A percentile compares a stretch with the other conserved stretches of the same genome.
Conservation (phyloP, 2,329 filamentous ascomycete genomes). For the Penicillium sp. region DNA sequence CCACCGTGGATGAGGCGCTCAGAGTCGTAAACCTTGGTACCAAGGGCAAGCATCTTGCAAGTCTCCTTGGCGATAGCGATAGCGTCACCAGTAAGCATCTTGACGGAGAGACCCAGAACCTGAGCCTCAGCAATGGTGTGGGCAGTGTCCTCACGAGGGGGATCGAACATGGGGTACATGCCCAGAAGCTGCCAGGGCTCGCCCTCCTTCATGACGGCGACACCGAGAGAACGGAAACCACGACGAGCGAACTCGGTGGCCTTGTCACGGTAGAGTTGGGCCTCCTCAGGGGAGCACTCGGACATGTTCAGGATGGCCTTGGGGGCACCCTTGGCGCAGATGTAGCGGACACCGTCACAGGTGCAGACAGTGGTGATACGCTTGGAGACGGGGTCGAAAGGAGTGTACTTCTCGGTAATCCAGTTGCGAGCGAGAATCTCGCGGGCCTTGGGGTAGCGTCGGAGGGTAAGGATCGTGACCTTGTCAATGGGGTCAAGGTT, state of each 20-base stretch:
- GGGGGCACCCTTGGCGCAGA: constrained; percentile 77
- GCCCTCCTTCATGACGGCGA: constrained; percentile 77
- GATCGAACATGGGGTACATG: constrained; percentile 80
- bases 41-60: constrained; percentile 79
- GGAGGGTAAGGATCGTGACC: constrained; percentile 75
- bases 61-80: constrained; percentile 81
- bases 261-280: constrained; percentile 71
- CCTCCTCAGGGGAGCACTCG: constrained; percentile 68
- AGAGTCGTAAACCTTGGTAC: constrained; percentile 81
- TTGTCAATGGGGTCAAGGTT: constrained; percentile 80
- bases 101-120: constrained; percentile 75
- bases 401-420: constrained; percentile 76
- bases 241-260: constrained; percentile 75
- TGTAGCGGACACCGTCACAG: constrained; percentile 71
- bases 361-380: constrained; percentile 73
- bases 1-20: constrained; percentile 77
- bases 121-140: constrained; percentile 78
- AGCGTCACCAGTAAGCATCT: constrained; percentile 82
- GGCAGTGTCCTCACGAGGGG: constrained; percentile 75
- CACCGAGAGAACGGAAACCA: constrained; percentile 80
- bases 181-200: constrained; percentile 74
- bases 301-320: constrained; percentile 74
- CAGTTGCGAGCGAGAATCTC: constrained; percentile 76
- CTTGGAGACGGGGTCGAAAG: constrained; percentile 76
- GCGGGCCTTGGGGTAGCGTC: constrained; percentile 75